Conservation (phyloP, 192 early-diverging fungal species). For the Globomyces pollinis-pini region DNA sequence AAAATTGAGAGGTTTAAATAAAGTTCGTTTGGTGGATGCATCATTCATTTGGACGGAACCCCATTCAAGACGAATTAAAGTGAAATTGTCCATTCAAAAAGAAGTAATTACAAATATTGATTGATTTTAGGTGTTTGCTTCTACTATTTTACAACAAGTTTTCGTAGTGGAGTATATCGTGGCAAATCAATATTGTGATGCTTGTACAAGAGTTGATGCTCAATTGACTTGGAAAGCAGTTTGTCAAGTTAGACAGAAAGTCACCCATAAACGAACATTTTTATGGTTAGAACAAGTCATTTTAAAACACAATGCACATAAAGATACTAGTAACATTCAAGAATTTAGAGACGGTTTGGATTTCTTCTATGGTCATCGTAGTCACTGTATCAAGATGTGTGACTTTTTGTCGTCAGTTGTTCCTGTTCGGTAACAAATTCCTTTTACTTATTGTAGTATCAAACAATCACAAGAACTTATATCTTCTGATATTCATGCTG, state of each 20-base stretch:
- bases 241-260: slow-evolving; percentile 97
- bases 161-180: slow-evolving; percentile 96
- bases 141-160: slow-evolving; percentile 91
- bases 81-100: slow-evolving; percentile 98
- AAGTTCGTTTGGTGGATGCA: slow-evolving; percentile 93
- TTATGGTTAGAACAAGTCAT: slow-evolving; percentile 97
- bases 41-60: slow-evolving; percentile 99
- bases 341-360: slow-evolving; percentile 94
- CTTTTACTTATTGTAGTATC: slow-evolving; percentile 35
- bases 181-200: slow-evolving; percentile 86
- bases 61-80: slow-evolving; percentile 85
- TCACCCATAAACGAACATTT: slow-evolving; percentile 95
- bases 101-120: no score
- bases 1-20: slow-evolving; percentile 81
- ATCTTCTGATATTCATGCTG: slow-evolving; percentile 87
- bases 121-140: no score
- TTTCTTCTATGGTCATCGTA: slow-evolving; percentile 86
- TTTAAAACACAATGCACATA: slow-evolving; percentile 94
- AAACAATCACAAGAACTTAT: slow-evolving; percentile 94
- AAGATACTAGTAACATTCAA: slow-evolving; percentile 97
- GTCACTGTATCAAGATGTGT: slow-evolving; percentile 90
- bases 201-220: slow-evolving; percentile 90
- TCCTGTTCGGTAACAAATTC: slow-evolving; percentile 56
- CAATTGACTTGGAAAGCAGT: slow-evolving; percentile 97
- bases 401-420: slow-evolving; percentile 87